These are phyloP conservation scores for Pneumocystis wakefieldiae DNA, from an alignment of 1,139 yeast species.

Conservation along the genomic window DNA sequence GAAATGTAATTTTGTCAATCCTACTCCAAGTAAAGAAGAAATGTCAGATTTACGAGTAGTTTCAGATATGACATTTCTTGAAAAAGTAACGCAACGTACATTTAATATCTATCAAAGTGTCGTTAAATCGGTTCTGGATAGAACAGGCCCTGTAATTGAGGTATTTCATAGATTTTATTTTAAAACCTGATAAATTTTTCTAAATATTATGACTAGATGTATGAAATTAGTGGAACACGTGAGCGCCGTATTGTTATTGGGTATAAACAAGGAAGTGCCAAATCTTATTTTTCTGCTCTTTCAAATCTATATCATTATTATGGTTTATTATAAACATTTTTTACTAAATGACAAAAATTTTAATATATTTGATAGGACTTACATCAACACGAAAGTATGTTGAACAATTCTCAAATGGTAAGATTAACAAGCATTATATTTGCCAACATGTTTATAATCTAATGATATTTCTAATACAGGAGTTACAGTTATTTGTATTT, in stretches of 20 bases:
- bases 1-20: conserved; percentile 46
- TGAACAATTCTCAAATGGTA: conserved; percentile 84
- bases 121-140: conserved; percentile 50
- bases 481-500: background rate
- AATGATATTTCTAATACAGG: conserved; percentile 15
- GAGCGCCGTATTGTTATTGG: conserved; percentile 86
- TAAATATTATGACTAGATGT: conserved; percentile 27
- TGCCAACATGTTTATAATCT: conserved; percentile 37
- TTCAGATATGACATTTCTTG: conserved; percentile 66
- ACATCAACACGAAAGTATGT: conserved; percentile 80
- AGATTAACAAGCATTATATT: conserved; percentile 75
- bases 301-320: conserved; percentile 81
- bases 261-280: conserved; percentile 68
- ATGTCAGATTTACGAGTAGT: conserved; percentile 40
- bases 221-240: conserved; percentile 58
- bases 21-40: conserved; percentile 24
- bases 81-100: conserved; percentile 68
- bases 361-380: conserved; percentile 31
- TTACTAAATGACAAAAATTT: background rate
- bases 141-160: conserved; percentile 88
- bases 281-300: conserved; percentile 77
- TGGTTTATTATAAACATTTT: conserved; percentile 8
- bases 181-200: no score
- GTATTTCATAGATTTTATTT: background rate
- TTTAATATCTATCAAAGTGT: conserved; percentile 61